Base-by-base conservation (phyloP, 2,329 filamentous ascomycete species). In the Dothistroma septosporum region DNA sequence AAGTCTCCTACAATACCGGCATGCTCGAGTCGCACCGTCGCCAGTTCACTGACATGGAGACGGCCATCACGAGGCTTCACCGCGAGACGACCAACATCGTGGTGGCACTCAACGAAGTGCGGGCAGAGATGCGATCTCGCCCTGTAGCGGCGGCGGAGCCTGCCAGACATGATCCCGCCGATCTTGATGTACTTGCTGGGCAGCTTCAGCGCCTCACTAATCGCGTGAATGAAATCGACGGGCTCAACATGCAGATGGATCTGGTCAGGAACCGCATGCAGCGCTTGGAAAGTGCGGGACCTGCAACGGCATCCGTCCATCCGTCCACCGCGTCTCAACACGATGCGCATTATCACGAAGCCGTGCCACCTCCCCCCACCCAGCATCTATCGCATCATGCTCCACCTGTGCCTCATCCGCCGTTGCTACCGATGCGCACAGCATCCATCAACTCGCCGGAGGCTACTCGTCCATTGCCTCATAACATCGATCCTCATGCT, bases 221-320 rank as follows among this genome's bases (percentile, higher is more conserved):
- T 52, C 78, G 79, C 66, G 75, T 75, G 9, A 77, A 75, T 33
- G 79, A 82, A 61, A 70, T 82, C 11, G 79, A 81, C 56, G 75
- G 71, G 5, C 62, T 82, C 50, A 79, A 76, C 63, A 72, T 81
- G 64, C 77, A 78, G 54, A 68, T 82, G 11, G 78, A 80, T 54
- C 75, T 82, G 12, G 71, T 82, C 69, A 80, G 78, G 68, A 77
- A 78, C 58, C 77, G 76, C 50, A 70, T 82, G 22, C 77, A 69
- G 62, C 68, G 72, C 16, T 62, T 73, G 47, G 73, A 75, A 48
- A 66, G 70, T 5, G 61, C 61, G 19, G 63, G 50, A 16, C 58
- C 66, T 14, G 57, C 61, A 24, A 8, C 61, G 7, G 37, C 62
- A 19, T 41, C 61, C n/a, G 28, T 31, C 19, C 61, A 56, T 48